These are phyloP conservation scores for Ophiostoma quercus DNA, from an alignment of 2,329 filamentous ascomycete species.

Conservation along the genomic window DNA sequence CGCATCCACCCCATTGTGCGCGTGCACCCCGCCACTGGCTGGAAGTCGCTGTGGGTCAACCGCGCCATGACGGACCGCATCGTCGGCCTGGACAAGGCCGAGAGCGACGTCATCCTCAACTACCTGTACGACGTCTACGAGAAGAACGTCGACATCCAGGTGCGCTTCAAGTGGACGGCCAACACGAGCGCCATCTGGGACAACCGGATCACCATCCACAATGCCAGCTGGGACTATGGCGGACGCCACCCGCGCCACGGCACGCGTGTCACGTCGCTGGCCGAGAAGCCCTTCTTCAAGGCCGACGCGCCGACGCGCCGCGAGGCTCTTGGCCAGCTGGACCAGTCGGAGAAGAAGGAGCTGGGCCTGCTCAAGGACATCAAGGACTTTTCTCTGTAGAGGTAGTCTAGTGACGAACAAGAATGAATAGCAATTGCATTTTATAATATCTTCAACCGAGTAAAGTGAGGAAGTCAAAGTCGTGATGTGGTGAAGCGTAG, in stretches of 20 bases:
- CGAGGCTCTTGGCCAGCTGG: constrained; percentile 60
- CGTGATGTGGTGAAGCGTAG: not conserved
- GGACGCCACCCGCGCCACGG: constrained; percentile 63
- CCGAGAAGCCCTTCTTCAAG: constrained; percentile 66
- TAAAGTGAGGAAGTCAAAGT: not conserved
- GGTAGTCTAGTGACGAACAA: not conserved
- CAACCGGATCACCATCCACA: constrained; percentile 68
- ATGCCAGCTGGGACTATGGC: constrained; percentile 69
- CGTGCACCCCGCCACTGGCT: constrained; percentile 64
- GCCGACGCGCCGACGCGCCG: constrained; percentile 59
- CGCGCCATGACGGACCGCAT: constrained; percentile 63
- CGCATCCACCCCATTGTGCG: constrained; percentile 63
- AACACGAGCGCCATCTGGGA: constrained; percentile 65
- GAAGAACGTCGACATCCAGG: constrained; percentile 64
- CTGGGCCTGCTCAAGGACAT: constrained; percentile 24
- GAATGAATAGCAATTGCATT: not conserved
- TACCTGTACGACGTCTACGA: constrained; percentile 67
- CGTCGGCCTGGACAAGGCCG: constrained; percentile 61
- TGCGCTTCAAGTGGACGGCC: constrained; percentile 66
- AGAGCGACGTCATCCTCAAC: constrained; percentile 62
- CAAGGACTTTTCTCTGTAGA: constrained; percentile 25
- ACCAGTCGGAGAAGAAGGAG: constrained; percentile 44
- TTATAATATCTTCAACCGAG: no score
- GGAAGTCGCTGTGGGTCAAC: constrained; percentile 70
- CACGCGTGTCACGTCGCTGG: constrained; percentile 64